phyloP scores from a whole-genome alignment of 2,329 filamentous ascomycete genomes.

The Fusarium redolens region DNA sequence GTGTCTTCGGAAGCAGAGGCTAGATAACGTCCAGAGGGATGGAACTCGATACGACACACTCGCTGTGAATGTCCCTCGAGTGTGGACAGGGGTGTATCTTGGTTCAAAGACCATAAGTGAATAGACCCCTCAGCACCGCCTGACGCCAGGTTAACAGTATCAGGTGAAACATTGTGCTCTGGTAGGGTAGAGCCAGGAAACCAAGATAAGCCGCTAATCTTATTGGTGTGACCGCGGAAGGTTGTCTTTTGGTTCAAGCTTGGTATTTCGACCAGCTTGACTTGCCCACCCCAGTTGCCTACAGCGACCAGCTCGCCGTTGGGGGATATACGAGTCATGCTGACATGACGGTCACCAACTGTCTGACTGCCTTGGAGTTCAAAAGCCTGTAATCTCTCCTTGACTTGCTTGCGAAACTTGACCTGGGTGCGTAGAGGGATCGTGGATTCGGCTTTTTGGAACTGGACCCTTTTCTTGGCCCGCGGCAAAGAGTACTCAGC shows the following conservation, averaged over 20 bases:
- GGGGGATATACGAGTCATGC: conserved; percentile 91
- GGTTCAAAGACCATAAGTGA: conserved; percentile 88
- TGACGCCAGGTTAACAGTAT: conserved; percentile 85
- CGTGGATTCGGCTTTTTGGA: conserved; percentile 82
- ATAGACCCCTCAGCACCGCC: conserved; percentile 90
- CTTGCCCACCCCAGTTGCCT: conserved; percentile 91
- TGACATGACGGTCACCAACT: conserved; percentile 88
- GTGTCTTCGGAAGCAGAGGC: conserved; percentile 96
- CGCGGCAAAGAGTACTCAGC: conserved; percentile 86
- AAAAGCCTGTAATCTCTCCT: conserved; percentile 83
- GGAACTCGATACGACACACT: conserved; percentile 93
- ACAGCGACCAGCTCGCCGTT: conserved; percentile 85
- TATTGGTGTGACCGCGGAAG: conserved; percentile 86
- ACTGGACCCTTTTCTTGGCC: conserved; percentile 79
- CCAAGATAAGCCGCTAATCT: conserved; percentile 92
- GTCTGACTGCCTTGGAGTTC: conserved; percentile 95
- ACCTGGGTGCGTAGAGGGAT: conserved; percentile 92
- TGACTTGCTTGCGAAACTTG: conserved; percentile 89
- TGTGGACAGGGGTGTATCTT: conserved; percentile 86
- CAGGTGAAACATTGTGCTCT: conserved; percentile 75
- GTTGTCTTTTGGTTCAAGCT: conserved; percentile 80
- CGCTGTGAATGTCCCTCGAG: conserved; percentile 86
- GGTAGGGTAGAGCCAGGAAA: conserved; percentile 83
- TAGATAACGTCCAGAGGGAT: conserved; percentile 89
- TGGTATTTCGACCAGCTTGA: conserved; percentile 87